Evolutionary conservation across 257 asterid species (phyloP).

Genomic region (Oldenlandia corymbosa): DNA sequence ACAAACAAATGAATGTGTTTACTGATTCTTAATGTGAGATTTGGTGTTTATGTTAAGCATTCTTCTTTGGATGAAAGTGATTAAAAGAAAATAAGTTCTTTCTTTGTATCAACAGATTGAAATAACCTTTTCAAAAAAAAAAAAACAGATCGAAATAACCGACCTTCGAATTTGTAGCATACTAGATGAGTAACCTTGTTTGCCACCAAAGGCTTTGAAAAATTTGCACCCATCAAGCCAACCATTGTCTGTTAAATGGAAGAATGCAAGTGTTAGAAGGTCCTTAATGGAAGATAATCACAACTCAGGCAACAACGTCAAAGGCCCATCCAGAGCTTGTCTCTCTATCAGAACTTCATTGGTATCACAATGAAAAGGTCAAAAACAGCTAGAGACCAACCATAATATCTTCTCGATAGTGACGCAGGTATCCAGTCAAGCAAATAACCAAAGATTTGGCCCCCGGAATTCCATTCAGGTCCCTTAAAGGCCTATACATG

Average conservation of each 20-base stretch:
- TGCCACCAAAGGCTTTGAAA: slow-evolving; percentile 78
- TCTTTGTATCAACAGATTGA: too few relatives aligned
- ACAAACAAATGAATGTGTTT: neutral
- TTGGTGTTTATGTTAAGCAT: too few relatives aligned
- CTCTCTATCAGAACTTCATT: neutral
- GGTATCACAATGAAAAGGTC: slow-evolving; percentile 16
- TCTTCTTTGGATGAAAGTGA: too few relatives aligned
- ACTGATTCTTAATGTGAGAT: too few relatives aligned
- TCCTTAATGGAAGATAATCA: neutral
- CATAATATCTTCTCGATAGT: slow-evolving; percentile 80
- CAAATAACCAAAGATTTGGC: slow-evolving; percentile 64
- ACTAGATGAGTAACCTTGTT: slow-evolving; percentile 82
- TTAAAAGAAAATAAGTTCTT: neutral
- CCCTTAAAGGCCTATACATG: slow-evolving; percentile 63
- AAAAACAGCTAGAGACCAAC: slow-evolving; percentile 54
- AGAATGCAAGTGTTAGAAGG: slow-evolving; percentile 17
- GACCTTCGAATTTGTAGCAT: slow-evolving; percentile 96
- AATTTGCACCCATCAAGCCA: slow-evolving; percentile 81
- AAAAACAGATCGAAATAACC: too few relatives aligned
- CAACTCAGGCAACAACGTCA: neutral
- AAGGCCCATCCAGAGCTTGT: neutral
- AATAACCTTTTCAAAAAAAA: too few relatives aligned
- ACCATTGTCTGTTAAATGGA: slow-evolving; percentile 65
- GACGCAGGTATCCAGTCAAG: slow-evolving; percentile 83
- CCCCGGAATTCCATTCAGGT: slow-evolving; percentile 74